Percentiles rank a stretch among this genome's conserved stretches.
phyloP scores from a whole-genome alignment of 2,329 filamentous ascomycete genomes.

The Venturia effusa region DNA sequence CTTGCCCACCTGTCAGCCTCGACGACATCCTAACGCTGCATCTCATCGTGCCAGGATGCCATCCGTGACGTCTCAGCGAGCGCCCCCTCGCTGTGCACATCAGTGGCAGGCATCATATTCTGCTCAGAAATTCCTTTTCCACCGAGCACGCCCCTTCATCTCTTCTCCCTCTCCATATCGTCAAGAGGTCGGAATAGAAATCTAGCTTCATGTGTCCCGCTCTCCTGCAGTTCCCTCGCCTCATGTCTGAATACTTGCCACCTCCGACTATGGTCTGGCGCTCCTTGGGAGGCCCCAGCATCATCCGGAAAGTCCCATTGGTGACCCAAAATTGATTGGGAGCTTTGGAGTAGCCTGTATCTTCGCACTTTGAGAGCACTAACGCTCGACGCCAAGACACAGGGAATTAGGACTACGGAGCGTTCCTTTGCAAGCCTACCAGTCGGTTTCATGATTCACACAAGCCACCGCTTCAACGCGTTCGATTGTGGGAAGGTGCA shows the following conservation, averaged over 20 bases:
- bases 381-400: neutral
- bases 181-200: neutral
- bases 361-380: neutral
- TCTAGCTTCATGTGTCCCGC: neutral
- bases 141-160: neutral
- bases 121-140: neutral
- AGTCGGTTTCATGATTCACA: neutral
- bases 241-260: neutral
- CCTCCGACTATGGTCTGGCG: neutral
- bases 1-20: neutral
- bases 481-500: neutral
- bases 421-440: neutral
- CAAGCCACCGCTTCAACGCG: neutral
- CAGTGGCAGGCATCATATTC: neutral
- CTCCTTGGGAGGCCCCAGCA: neutral
- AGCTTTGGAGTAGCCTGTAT: neutral
- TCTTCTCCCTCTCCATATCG: neutral
- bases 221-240: neutral
- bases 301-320: neutral
- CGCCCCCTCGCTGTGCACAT: neutral
- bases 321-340: neutral
- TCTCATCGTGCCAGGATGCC: too few species aligned
- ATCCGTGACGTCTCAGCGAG: neutral
- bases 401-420: neutral
- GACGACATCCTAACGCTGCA: too few species aligned